These are phyloP conservation scores for Talaromyces sp. DNA, from an alignment of 2,329 filamentous ascomycete species.

Conservation along the genomic window DNA sequence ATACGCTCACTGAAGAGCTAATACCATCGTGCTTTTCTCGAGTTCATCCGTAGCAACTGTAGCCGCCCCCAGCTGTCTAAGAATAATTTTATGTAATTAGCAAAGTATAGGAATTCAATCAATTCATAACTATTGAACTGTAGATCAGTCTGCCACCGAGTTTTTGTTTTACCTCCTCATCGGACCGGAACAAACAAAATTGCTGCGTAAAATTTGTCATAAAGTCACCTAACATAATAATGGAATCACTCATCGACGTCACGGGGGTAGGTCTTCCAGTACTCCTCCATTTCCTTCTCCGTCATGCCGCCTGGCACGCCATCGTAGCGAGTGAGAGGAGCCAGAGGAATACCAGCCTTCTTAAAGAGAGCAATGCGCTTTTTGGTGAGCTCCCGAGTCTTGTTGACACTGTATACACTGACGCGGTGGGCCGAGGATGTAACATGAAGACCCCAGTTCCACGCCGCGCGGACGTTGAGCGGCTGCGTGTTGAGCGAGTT, in stretches of 20 bases:
- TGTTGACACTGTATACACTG: conserved; percentile 34
- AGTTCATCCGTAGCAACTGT: too few relatives aligned
- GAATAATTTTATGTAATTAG: too few relatives aligned
- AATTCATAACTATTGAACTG: too few relatives aligned
- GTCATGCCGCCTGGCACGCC: conserved; percentile 22
- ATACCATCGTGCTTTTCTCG: too few relatives aligned
- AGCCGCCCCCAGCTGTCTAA: too few relatives aligned
- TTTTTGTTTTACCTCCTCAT: too few relatives aligned
- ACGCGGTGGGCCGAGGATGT: conserved; percentile 35
- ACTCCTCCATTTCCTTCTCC: conserved; percentile 25
- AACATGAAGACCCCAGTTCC: conserved; percentile 42
- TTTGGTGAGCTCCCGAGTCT: conserved; percentile 19
- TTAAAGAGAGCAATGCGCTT: conserved; percentile 25
- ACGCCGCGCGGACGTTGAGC: conserved; percentile 48
- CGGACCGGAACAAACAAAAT: too few relatives aligned
- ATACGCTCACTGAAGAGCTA: too few relatives aligned
- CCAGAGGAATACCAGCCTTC: conserved; percentile 22
- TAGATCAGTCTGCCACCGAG: too few relatives aligned
- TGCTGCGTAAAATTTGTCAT: too few relatives aligned
- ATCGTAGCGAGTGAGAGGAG: conserved; percentile 28
- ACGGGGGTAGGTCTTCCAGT: conserved; percentile 24
- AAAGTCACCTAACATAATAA: too few relatives aligned
- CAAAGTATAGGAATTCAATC: too few relatives aligned
- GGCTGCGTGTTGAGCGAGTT: conserved; percentile 59
- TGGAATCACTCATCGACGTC: conserved; percentile 9